Conservation (phyloP, 1,284 basidiomycete species). For the Austroboletus novae-zelandiae region DNA sequence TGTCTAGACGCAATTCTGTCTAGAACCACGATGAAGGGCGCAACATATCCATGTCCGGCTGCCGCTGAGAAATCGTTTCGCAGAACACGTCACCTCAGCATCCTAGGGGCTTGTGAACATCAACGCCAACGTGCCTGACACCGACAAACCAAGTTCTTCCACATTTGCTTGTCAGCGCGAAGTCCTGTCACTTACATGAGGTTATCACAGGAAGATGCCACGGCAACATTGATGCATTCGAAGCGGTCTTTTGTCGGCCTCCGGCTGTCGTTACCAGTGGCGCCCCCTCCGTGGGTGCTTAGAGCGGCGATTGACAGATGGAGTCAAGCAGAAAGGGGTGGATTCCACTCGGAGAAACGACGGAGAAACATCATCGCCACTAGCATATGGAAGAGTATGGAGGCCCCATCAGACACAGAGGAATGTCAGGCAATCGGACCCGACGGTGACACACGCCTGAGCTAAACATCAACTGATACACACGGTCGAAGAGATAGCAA, state of each 20-base stretch:
- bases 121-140: not conserved
- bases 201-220: not conserved
- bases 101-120: too few relatives aligned
- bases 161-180: too few relatives aligned
- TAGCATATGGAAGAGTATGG: not conserved
- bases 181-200: too few relatives aligned
- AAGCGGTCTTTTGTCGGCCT: not conserved
- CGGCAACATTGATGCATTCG: not conserved
- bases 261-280: slow-evolving; percentile 9
- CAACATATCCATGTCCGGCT: not conserved
- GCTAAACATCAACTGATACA: too few relatives aligned
- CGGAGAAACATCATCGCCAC: not conserved
- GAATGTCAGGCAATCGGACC: not conserved
- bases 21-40: not conserved
- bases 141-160: too few relatives aligned
- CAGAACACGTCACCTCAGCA: not conserved
- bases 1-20: not conserved
- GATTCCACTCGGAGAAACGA: not conserved
- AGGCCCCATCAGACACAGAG: not conserved
- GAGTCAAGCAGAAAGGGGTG: not conserved
- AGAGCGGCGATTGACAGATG: slow-evolving; percentile 7
- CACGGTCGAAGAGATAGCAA: too few relatives aligned
- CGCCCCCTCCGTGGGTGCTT: not conserved
- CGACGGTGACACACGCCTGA: too few relatives aligned
- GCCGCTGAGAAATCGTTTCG: not conserved